Percentiles rank a stretch among this genome's conserved stretches.
These are phyloP conservation scores for Parsonsia alboflavescens DNA, from an alignment of 257 asterid genomes.

Conservation along the genomic window DNA sequence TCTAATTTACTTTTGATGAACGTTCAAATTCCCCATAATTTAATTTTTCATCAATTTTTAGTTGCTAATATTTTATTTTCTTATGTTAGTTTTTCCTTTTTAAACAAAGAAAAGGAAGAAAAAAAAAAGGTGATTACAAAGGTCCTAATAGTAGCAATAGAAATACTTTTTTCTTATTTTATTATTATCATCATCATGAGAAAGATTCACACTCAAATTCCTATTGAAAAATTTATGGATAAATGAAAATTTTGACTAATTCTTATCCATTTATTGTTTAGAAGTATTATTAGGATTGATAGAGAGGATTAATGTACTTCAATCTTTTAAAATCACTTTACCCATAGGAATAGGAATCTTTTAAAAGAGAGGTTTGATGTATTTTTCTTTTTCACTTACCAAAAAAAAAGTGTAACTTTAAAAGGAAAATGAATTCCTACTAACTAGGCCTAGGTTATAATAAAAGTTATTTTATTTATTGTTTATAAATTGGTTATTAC, in stretches of 20 bases:
- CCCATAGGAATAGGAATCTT: too few species aligned
- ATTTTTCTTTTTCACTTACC: too few species aligned
- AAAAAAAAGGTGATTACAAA: not conserved
- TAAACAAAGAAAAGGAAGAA: too few species aligned
- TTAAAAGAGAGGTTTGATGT: too few species aligned
- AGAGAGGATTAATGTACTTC: not conserved
- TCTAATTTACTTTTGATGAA: not conserved
- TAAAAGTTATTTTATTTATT: too few species aligned
- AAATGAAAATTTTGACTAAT: not conserved
- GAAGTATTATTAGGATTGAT: not conserved
- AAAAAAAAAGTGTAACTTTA: too few species aligned
- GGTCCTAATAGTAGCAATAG: not conserved
- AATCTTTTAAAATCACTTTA: not conserved
- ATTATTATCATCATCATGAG: too few species aligned
- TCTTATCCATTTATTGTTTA: not conserved
- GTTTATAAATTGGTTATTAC: too few species aligned
- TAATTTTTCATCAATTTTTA: not conserved
- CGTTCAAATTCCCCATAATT: not conserved
- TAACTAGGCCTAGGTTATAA: too few species aligned
- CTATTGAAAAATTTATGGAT: not conserved
- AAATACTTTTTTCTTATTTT: too few species aligned
- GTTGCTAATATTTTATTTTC: not conserved
- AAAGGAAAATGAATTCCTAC: too few species aligned
- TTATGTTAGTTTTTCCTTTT: not conserved
- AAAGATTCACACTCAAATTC: too few species aligned